phyloP scores from a whole-genome alignment of 1,284 basidiomycete genomes.

The Ganoderma sinense region DNA sequence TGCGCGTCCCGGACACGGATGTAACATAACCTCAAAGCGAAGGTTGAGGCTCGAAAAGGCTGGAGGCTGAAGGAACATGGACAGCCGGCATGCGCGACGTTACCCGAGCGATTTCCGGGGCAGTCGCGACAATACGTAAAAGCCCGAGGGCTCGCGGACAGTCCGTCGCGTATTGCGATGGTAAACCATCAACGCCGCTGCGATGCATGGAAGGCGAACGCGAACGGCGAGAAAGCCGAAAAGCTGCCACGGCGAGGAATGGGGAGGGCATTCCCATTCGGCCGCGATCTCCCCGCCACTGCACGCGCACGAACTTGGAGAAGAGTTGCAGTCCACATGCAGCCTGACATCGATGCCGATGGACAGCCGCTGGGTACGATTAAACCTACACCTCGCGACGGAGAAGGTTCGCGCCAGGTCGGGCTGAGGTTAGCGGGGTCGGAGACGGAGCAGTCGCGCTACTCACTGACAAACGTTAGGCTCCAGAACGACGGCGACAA shows the following conservation, averaged over 20 bases:
- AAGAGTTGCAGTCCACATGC: not conserved
- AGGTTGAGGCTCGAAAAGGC: not conserved
- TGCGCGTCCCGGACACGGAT: not conserved
- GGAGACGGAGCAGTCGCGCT: not conserved
- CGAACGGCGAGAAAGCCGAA: not conserved
- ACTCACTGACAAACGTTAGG: not conserved
- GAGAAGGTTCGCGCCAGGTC: not conserved
- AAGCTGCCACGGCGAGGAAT: not conserved
- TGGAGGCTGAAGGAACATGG: not conserved
- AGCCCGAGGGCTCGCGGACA: not conserved
- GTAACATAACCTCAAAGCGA: not conserved
- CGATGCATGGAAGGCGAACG: not conserved
- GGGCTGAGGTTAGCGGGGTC: not conserved
- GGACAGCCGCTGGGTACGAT: not conserved
- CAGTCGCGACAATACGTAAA: no score
- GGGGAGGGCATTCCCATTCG: not conserved
- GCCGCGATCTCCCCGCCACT: not conserved
- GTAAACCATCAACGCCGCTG: not conserved
- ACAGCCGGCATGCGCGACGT: not conserved
- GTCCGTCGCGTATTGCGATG: not conserved
- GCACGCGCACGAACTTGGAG: not conserved
- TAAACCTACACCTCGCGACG: not conserved
- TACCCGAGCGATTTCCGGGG: not conserved
- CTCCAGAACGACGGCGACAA: not conserved
- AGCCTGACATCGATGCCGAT: not conserved